Percentiles rank a stretch among this genome's conserved stretches.
phyloP scores from a whole-genome alignment of 106 monocot genomes.

The Dendrobium huoshanense region DNA sequence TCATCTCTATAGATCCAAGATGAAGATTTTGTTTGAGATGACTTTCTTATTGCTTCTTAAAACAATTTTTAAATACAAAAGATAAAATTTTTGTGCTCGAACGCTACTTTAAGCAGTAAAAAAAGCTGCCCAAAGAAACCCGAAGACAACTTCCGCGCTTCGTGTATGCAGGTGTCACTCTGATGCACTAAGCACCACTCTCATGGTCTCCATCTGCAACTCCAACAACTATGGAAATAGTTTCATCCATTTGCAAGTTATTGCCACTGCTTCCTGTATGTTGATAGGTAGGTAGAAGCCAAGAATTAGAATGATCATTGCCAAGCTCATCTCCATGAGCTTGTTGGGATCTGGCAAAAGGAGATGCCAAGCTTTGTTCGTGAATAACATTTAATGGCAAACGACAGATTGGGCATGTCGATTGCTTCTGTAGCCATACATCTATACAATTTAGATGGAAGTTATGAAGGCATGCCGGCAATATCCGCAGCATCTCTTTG shows the following conservation, averaged over 20 bases:
- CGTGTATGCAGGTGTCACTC: neutral
- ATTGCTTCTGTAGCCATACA: slow-evolving; percentile 49
- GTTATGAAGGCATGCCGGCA: slow-evolving; percentile 40
- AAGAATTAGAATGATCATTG: neutral
- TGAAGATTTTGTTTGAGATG: no score
- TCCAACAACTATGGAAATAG: neutral
- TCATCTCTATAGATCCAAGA: no score
- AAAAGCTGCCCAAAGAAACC: neutral
- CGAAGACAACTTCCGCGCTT: neutral
- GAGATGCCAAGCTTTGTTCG: no score
- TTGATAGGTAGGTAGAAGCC: slow-evolving; percentile 5
- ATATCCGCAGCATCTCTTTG: slow-evolving; percentile 48
- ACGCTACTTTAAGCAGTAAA: neutral
- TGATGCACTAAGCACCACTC: neutral
- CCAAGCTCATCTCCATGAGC: neutral
- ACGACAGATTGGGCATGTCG: slow-evolving; percentile 56
- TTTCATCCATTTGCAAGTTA: neutral
- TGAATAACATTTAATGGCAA: slow-evolving; percentile 16
- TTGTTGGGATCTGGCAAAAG: slow-evolving; percentile 9
- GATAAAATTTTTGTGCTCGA: no score
- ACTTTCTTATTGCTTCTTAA: no score
- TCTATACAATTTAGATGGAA: slow-evolving; percentile 61
- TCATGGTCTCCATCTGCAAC: slow-evolving; percentile 2
- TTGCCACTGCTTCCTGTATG: neutral
- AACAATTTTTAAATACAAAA: no score